phyloP scores from a whole-genome alignment of 2,329 filamentous ascomycete genomes.

The Pseudogymnoascus sp. region DNA sequence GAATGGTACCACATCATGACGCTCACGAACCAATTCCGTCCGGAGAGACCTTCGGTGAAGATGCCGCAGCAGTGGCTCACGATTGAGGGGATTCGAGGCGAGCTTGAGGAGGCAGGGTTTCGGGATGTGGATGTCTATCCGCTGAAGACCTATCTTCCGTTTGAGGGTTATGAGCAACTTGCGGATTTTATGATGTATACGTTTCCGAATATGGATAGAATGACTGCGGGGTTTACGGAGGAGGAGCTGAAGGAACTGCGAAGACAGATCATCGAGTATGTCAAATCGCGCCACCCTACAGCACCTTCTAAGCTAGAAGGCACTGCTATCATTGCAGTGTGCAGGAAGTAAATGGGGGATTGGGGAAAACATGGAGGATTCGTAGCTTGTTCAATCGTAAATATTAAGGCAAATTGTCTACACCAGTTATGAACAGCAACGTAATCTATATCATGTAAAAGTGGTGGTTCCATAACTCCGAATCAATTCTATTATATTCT shows the following conservation, averaged over 20 bases:
- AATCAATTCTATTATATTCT: slow-evolving; percentile 4
- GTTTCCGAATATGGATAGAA: slow-evolving; percentile 4
- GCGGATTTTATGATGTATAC: background rate
- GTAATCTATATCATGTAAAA: background rate
- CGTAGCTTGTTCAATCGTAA: background rate
- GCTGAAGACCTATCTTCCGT: slow-evolving; percentile 10
- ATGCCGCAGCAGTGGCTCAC: slow-evolving; percentile 8
- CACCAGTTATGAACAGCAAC: background rate
- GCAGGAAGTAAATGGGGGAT: slow-evolving; percentile 8
- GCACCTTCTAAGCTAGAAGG: background rate
- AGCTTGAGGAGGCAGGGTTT: slow-evolving; percentile 9
- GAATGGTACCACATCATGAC: slow-evolving; percentile 9
- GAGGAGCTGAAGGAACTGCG: background rate
- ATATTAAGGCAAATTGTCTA: background rate
- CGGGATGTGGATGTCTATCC: slow-evolving; percentile 6
- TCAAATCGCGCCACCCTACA: background rate
- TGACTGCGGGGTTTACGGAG: slow-evolving; percentile 3
- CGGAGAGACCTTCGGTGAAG: background rate
- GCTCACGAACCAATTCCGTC: background rate
- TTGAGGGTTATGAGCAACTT: background rate
- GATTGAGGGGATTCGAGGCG: slow-evolving; percentile 5
- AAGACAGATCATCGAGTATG: slow-evolving; percentile 7
- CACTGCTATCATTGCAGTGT: slow-evolving; percentile 9
- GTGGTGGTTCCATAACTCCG: background rate
- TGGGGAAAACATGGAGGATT: too few species aligned